Percentiles rank a stretch among this genome's conserved stretches.
Conservation (phyloP, 306 rosid genomes). For the Pachyrhizus erosus region DNA sequence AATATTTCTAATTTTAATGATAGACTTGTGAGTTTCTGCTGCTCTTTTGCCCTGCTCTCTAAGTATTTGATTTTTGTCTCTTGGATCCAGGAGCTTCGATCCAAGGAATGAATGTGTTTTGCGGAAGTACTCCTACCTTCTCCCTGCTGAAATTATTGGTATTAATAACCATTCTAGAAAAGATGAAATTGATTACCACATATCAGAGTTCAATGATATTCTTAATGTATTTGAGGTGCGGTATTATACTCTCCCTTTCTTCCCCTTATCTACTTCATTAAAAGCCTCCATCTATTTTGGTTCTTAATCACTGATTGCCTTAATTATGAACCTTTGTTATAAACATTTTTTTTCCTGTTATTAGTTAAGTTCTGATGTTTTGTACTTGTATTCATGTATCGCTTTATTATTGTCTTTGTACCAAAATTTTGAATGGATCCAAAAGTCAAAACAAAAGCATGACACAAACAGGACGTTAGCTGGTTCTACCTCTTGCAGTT, state of each 20-base stretch:
- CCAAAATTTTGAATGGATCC: background rate
- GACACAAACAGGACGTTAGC: constrained; percentile 5
- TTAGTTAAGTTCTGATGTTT: constrained; percentile 30
- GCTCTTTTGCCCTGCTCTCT: constrained; percentile 14
- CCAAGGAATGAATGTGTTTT: constrained; percentile 85
- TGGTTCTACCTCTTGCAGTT: constrained; percentile 28
- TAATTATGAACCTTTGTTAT: background rate
- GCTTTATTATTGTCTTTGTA: constrained; percentile 1
- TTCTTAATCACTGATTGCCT: background rate
- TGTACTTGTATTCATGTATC: constrained; percentile 13
- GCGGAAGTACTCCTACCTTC: constrained; percentile 80
- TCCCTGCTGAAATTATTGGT: constrained; percentile 86
- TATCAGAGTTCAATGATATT: constrained; percentile 78
- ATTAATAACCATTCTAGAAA: constrained; percentile 59
- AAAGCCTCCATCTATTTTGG: constrained; percentile 29
- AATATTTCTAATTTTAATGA: constrained; percentile 18
- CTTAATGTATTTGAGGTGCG: constrained; percentile 77
- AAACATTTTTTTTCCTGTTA: background rate
- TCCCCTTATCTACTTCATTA: background rate
- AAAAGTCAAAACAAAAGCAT: constrained; percentile 29
- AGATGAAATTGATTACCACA: constrained; percentile 69
- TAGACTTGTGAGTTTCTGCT: constrained; percentile 14
- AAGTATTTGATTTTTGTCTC: constrained; percentile 30
- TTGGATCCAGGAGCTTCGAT: constrained; percentile 75
- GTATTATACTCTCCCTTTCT: background rate